Evolutionary conservation across 208 protist species (phyloP), one percentile per base, ranked within the genome.

Genomic region (Trypanosoma platydactyli): DNA sequence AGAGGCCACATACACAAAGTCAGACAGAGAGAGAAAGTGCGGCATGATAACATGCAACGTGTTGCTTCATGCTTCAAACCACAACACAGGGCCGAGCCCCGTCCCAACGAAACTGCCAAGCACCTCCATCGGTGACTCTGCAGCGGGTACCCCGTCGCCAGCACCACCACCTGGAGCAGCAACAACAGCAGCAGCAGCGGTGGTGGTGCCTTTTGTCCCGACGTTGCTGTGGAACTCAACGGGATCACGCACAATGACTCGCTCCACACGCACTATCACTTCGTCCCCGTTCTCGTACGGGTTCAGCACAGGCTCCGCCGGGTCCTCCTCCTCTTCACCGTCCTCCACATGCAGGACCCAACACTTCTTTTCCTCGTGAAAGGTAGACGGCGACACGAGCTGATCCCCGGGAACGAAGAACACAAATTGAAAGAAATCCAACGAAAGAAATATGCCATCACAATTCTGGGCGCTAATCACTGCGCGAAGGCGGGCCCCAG

Each of bases 261-360:
- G 45, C 42, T 71, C 63, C 27, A 94, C 82, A 46, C 76, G 77
- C 30, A 86, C 85, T 40, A 92, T 65, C 29, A 94, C 89, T 33
- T 85, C 82, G 13, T 89, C 86, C 0, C 83, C 85, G 0, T 82
- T 71, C 18, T 68, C 49, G 63, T 92, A 94, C 52, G 77, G 55
- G 71, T 94, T 94, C 13, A 73, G 5, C 45, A 52, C 57, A n/a
- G 33, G n/a, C 42, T 33, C 50, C 35, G 11, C 27, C 33, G 30
- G 52, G 13, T 59, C 66, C 5, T 50, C 68, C 18, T 64, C 68
- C 25, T 60, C 71, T 4, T 59, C 38, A 16, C 30, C 57, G 16
- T 71, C 84, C 94, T 97, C 79, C 35, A 92, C 41, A 5, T 75
- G 77, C n/a, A 94, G 67, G 33, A 79, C 82, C 84, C 85, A 91